A percentile compares a stretch with the other conserved stretches of the same genome.
These are phyloP conservation scores for Vitis labrusca DNA, from an alignment of 164 flowering plant species.

Conservation along the genomic window DNA sequence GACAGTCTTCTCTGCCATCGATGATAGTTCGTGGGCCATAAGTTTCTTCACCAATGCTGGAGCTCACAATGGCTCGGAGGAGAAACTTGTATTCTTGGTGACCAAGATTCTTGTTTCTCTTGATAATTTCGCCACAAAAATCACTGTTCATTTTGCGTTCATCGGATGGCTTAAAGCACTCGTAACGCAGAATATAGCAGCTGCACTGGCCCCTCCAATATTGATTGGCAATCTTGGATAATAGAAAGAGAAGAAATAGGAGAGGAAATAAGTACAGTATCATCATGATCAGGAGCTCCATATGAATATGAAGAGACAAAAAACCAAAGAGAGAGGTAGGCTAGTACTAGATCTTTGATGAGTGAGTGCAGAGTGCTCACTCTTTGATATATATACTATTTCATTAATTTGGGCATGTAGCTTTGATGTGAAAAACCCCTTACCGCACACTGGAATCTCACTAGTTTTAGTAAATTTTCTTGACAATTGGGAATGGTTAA, in stretches of 20 bases:
- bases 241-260: background rate
- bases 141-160: conserved; percentile 41
- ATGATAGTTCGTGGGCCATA: conserved; percentile 45
- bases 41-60: conserved; percentile 64
- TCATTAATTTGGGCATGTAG: too few relatives aligned
- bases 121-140: conserved; percentile 31
- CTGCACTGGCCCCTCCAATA: conserved; percentile 19
- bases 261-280: background rate
- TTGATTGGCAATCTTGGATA: too few relatives aligned
- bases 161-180: conserved; percentile 47
- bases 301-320: too few relatives aligned
- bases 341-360: too few relatives aligned
- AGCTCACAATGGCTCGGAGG: conserved; percentile 42
- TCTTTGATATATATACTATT: too few relatives aligned
- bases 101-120: conserved; percentile 48
- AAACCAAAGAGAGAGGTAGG: too few relatives aligned
- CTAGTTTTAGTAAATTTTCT: too few relatives aligned
- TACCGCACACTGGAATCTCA: too few relatives aligned
- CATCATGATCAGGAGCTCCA: background rate
- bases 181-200: conserved; percentile 51
- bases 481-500: too few relatives aligned
- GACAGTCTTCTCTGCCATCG: conserved; percentile 30
- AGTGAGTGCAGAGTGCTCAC: too few relatives aligned
- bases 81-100: conserved; percentile 46
- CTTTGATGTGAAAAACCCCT: too few relatives aligned